Percentiles rank a stretch among this genome's conserved stretches.
Conservation (phyloP, 306 rosid species). For the Prunus dulcis region DNA sequence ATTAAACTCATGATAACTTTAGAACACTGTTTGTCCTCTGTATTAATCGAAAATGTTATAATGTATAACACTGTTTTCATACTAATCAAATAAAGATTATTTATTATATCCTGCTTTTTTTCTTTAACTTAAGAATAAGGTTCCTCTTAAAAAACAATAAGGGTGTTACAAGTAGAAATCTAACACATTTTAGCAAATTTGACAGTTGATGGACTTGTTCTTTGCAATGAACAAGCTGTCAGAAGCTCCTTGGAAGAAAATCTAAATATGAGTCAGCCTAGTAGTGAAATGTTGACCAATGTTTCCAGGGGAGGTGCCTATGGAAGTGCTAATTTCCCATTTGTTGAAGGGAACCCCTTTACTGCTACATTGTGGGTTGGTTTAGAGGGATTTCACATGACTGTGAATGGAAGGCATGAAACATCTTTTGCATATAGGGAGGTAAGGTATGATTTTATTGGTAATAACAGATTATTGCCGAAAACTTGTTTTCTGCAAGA, state of each 20-base stretch:
- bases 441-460: conserved; percentile 60
- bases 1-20: background rate
- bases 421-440: conserved; percentile 93
- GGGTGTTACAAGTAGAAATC: conserved; percentile 15
- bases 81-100: background rate
- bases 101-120: conserved; percentile 4
- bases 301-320: conserved; percentile 59
- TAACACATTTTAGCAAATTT: conserved; percentile 31
- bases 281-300: conserved; percentile 41
- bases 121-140: background rate
- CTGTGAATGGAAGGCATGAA: conserved; percentile 90
- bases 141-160: background rate
- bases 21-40: background rate
- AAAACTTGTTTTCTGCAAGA: conserved; percentile 2
- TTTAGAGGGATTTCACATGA: conserved; percentile 91
- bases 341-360: conserved; percentile 78
- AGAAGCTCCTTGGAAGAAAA: conserved; percentile 53
- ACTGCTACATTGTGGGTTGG: conserved; percentile 88
- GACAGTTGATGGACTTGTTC: conserved; percentile 89
- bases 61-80: background rate
- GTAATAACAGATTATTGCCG: conserved; percentile 7
- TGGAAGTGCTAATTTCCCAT: conserved; percentile 71
- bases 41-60: background rate
- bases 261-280: conserved; percentile 45
- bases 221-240: conserved; percentile 73